Percentiles rank a stretch among this genome's conserved stretches.
Conservation (phyloP, 192 early-diverging fungal genomes). For the Backusella liffmaniae region DNA sequence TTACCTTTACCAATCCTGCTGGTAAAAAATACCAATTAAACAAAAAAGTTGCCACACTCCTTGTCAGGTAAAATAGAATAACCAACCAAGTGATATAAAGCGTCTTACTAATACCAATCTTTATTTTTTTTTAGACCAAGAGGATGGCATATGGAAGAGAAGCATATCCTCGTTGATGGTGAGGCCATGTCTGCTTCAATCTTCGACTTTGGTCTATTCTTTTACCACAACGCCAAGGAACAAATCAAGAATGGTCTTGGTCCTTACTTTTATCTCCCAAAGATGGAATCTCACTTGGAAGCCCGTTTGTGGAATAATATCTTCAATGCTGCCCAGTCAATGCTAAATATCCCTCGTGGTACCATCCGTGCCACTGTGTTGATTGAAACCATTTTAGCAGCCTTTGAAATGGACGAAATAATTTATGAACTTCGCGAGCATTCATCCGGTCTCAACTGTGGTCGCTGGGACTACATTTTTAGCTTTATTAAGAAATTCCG, state of each 20-base stretch:
- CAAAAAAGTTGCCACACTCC: constrained; percentile 82
- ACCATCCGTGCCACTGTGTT: constrained; percentile 94
- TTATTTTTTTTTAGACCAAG: constrained; percentile 62
- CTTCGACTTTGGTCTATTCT: constrained; percentile 97
- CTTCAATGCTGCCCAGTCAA: constrained; percentile 92
- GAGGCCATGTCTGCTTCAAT: constrained; percentile 89
- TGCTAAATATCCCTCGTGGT: constrained; percentile 81
- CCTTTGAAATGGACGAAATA: constrained; percentile 99
- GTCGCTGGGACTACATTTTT: constrained; percentile 99
- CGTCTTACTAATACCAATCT: neutral
- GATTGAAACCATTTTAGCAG: constrained; percentile 95
- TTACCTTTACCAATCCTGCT: constrained; percentile 82
- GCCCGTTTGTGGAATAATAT: constrained; percentile 96
- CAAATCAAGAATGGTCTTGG: constrained; percentile 81
- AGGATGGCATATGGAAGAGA: constrained; percentile 98
- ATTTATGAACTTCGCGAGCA: constrained; percentile 98
- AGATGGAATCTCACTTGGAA: constrained; percentile 97
- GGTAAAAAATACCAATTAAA: constrained; percentile 93
- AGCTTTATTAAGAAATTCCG: constrained; percentile 97
- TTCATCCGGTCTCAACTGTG: constrained; percentile 97
- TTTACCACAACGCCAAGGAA: constrained; percentile 94
- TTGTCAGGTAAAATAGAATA: constrained; percentile 68
- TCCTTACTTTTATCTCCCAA: constrained; percentile 98
- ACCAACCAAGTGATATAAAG: neutral
- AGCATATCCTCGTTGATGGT: constrained; percentile 88